phyloP scores from a whole-genome alignment of 2,329 filamentous ascomycete species.

The Xylaria sp. region DNA sequence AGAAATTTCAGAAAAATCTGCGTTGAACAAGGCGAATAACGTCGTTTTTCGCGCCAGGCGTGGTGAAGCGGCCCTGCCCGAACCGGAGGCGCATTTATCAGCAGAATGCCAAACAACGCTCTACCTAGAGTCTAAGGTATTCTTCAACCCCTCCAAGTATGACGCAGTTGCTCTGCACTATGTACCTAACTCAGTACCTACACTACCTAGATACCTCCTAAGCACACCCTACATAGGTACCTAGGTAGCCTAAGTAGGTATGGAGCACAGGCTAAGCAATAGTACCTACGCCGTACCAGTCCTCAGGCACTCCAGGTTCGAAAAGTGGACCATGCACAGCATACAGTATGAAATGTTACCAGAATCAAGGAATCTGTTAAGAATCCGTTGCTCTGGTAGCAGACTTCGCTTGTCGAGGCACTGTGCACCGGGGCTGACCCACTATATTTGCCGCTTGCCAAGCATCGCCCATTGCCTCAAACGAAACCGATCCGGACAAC shows the following conservation, averaged over 20 bases:
- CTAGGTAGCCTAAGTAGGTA: too few relatives aligned
- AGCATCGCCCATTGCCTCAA: constrained; percentile 22
- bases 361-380: too few relatives aligned
- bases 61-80: constrained; percentile 1
- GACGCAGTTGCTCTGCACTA: constrained; percentile 13
- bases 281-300: too few relatives aligned
- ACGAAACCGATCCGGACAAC: constrained; percentile 13
- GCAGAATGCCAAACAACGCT: constrained; percentile 24
- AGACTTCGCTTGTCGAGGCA: background rate
- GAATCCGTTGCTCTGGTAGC: too few relatives aligned
- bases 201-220: too few relatives aligned
- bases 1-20: background rate
- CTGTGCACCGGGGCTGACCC: background rate
- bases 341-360: too few relatives aligned
- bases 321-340: too few relatives aligned
- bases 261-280: too few relatives aligned
- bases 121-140: constrained; percentile 5
- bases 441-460: constrained; percentile 9
- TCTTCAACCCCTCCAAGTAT: constrained; percentile 25
- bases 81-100: constrained; percentile 32
- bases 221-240: background rate
- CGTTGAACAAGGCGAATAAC: background rate
- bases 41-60: constrained; percentile 2
- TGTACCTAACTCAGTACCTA: background rate
- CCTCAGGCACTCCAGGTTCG: too few relatives aligned